A percentile compares a stretch with the other conserved stretches of the same genome.
phyloP scores from a whole-genome alignment of 257 asterid species.

The Leptodermis oblonga region DNA sequence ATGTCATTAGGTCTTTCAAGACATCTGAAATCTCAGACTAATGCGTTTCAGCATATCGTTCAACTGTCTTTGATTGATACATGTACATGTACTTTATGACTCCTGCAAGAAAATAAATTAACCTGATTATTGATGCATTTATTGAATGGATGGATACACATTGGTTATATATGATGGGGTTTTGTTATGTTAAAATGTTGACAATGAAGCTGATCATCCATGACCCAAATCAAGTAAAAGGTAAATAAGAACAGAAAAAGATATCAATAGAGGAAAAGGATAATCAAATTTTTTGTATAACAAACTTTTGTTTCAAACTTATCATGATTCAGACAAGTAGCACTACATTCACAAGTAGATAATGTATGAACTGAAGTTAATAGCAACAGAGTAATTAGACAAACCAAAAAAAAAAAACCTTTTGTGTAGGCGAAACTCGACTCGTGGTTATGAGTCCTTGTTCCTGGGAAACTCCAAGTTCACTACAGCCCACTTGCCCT shows the following conservation, averaged over 20 bases:
- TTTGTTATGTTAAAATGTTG: background rate
- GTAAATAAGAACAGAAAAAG: background rate
- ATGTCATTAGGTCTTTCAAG: conserved; percentile 27
- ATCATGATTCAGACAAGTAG: background rate
- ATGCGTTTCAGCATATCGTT: background rate
- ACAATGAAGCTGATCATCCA: too few species aligned
- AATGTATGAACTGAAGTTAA: background rate
- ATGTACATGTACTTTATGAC: conserved; percentile 12
- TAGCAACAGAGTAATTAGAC: background rate
- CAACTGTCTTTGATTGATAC: background rate
- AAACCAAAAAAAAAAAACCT: background rate
- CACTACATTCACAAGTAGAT: background rate
- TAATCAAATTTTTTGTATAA: background rate
- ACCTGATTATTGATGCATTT: too few species aligned
- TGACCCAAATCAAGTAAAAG: too few species aligned
- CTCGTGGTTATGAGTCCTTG: conserved; percentile 5
- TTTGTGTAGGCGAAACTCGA: background rate
- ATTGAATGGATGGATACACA: too few species aligned
- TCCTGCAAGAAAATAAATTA: too few species aligned
- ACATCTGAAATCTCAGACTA: conserved; percentile 18
- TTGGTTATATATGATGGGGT: background rate
- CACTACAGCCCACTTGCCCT: conserved; percentile 35
- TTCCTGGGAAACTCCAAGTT: conserved; percentile 37
- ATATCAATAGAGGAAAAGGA: background rate
- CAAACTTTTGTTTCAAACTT: too few species aligned